Percentiles rank a stretch among this genome's conserved stretches.
These are phyloP conservation scores for Chamaenerion angustifolium DNA, from an alignment of 345 rosid species.

Conservation along the genomic window DNA sequence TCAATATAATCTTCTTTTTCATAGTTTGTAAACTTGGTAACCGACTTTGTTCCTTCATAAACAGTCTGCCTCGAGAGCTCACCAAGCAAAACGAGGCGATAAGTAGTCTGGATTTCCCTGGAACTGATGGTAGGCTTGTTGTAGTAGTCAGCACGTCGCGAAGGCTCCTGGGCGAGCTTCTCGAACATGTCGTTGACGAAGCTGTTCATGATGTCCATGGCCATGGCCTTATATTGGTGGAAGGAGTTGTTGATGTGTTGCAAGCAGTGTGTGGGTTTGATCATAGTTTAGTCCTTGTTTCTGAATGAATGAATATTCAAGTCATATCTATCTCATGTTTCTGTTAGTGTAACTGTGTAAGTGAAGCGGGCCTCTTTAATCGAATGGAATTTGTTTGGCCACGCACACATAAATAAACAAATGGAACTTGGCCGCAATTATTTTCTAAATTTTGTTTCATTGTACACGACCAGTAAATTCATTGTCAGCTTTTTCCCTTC, in stretches of 20 bases:
- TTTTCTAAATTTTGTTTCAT: too few species aligned
- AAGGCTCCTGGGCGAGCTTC: conserved; percentile 25
- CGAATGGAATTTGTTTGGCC: too few species aligned
- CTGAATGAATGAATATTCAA: conserved; percentile 11
- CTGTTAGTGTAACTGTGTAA: not conserved
- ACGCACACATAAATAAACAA: too few species aligned
- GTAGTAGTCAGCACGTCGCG: conserved; percentile 19
- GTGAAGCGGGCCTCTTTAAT: too few species aligned
- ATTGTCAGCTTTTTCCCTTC: too few species aligned
- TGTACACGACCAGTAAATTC: too few species aligned
- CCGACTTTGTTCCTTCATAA: conserved; percentile 28
- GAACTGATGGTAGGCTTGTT: conserved; percentile 32
- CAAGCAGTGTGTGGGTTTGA: conserved; percentile 72
- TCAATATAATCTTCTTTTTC: too few species aligned
- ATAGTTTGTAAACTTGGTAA: conserved; percentile 22
- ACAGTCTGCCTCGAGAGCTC: conserved; percentile 27
- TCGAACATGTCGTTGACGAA: conserved; percentile 30
- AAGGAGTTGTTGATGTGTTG: conserved; percentile 32
- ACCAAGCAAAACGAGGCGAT: conserved; percentile 20
- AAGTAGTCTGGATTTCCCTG: conserved; percentile 27
- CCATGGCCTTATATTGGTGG: conserved; percentile 16
- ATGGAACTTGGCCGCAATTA: too few species aligned
- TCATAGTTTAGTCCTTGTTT: conserved; percentile 49
- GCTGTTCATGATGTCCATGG: conserved; percentile 13
- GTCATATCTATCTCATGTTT: not conserved